Conservation (phyloP, 2,329 filamentous ascomycete species). For the Biscogniauxia marginata region DNA sequence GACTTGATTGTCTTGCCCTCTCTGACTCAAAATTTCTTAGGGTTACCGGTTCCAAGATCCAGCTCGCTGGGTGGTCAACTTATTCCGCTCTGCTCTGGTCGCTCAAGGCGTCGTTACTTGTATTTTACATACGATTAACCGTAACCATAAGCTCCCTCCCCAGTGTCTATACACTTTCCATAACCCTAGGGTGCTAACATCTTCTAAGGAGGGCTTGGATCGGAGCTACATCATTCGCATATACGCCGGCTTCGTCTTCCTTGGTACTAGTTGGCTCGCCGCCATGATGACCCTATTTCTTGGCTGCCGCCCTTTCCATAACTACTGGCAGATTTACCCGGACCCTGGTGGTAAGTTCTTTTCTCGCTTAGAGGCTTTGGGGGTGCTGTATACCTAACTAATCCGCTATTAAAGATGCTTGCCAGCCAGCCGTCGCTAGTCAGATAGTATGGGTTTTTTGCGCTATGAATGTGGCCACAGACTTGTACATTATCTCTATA, state of each 20-base stretch:
- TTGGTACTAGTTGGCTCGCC: conserved; percentile 44
- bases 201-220: conserved; percentile 36
- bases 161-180: background rate
- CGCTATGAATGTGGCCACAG: conserved; percentile 52
- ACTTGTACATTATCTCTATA: conserved; percentile 57
- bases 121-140: conserved; percentile 54
- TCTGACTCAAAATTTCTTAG: conserved; percentile 22
- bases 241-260: conserved; percentile 44
- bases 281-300: conserved; percentile 46
- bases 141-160: conserved; percentile 14
- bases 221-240: conserved; percentile 41
- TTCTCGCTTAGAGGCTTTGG: background rate
- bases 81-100: conserved; percentile 52
- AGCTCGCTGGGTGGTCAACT: conserved; percentile 52
- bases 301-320: conserved; percentile 45
- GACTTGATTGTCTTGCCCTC: background rate
- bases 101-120: conserved; percentile 51
- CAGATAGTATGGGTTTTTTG: conserved; percentile 48
- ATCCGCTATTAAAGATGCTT: conserved; percentile 35
- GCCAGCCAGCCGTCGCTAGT: conserved; percentile 46
- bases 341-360: conserved; percentile 46
- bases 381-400: conserved; percentile 13
- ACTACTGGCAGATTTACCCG: conserved; percentile 55
- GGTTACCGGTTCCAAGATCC: conserved; percentile 50
- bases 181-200: background rate